A percentile compares a stretch with the other conserved stretches of the same genome.
phyloP scores from a whole-genome alignment of 1,284 basidiomycete genomes.

The Cryptococcus maquisensis region DNA sequence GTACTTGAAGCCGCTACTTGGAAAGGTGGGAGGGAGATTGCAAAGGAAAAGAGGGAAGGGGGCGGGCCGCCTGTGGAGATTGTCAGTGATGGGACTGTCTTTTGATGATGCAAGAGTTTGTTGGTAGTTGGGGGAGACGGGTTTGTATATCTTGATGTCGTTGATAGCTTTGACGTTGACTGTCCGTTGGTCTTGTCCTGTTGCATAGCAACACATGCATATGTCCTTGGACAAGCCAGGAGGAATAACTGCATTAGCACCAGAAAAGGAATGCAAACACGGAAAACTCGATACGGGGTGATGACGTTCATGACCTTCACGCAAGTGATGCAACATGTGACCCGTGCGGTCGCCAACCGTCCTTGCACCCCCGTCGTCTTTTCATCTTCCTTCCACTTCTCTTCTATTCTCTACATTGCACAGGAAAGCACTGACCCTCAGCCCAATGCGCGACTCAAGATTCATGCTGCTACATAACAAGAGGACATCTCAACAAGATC shows the following conservation, averaged over 20 bases:
- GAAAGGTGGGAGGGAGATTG: conserved; percentile 91
- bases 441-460: not conserved
- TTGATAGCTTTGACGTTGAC: not conserved
- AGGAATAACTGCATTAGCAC: not conserved
- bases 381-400: too few species aligned
- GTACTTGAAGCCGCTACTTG: conserved; percentile 90
- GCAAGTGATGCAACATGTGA: not conserved
- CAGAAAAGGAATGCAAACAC: not conserved
- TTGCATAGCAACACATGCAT: not conserved
- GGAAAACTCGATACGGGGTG: not conserved
- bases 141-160: not conserved
- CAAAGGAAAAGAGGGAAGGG: conserved; percentile 68
- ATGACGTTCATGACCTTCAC: not conserved
- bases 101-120: conserved; percentile 11
- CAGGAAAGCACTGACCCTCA: too few species aligned
- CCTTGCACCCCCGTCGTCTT: too few species aligned
- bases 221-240: too few species aligned
- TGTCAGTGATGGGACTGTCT: conserved; percentile 36
- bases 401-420: too few species aligned
- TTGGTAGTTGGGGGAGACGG: too few species aligned
- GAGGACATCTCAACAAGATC: not conserved
- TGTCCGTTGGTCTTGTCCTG: not conserved
- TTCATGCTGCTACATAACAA: conserved; percentile 3
- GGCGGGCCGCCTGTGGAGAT: conserved; percentile 56
- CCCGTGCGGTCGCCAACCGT: too few species aligned